Conservation (phyloP, 1,139 yeast species). For the Taphrina deformans region DNA sequence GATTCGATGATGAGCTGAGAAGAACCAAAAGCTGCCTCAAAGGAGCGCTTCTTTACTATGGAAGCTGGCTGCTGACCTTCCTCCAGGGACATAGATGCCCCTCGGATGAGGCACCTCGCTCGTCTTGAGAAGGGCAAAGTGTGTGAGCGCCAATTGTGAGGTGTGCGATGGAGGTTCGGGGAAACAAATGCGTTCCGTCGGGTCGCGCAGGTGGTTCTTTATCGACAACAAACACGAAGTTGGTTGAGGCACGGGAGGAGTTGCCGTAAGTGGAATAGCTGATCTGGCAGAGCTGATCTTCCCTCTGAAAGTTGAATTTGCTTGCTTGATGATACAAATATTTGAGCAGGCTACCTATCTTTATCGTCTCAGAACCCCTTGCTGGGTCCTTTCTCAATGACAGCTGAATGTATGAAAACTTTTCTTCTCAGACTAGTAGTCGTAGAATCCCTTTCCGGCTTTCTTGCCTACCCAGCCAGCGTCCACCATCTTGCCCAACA, state of each 20-base stretch:
- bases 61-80: conserved; percentile 5
- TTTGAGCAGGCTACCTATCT: no score
- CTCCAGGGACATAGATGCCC: conserved; percentile 10
- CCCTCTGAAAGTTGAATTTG: no score
- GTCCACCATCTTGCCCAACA: conserved; percentile 49
- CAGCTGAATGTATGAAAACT: no score
- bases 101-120: no score
- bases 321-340: no score
- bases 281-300: not conserved
- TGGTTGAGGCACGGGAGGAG: not conserved
- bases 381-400: no score
- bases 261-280: not conserved
- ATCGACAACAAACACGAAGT: conserved; percentile 1
- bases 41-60: not conserved
- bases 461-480: conserved; percentile 52
- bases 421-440: conserved; percentile 42
- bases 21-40: conserved; percentile 1
- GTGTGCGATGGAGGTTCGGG: not conserved
- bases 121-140: no score
- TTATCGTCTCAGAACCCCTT: no score
- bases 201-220: not conserved
- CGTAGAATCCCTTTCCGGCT: conserved; percentile 51
- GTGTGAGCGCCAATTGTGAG: not conserved
- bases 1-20: conserved; percentile 2
- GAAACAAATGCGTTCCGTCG: not conserved